Base-by-base conservation (phyloP, 176 grass and related monocot species). In the Triticum dicoccoides region DNA sequence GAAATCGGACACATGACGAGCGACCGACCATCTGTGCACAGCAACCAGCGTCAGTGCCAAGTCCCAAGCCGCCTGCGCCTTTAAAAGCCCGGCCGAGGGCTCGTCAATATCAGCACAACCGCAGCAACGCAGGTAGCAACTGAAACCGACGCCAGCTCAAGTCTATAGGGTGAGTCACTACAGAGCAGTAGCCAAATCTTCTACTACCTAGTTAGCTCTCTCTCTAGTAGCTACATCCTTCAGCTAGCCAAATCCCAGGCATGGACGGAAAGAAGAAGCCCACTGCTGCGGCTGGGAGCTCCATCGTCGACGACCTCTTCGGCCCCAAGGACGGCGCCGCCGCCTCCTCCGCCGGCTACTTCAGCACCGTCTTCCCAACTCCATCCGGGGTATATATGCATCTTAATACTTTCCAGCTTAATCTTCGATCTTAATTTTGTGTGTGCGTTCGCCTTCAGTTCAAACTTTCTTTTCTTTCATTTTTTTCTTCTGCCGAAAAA, bases 241-340 rank as follows among this genome's bases (percentile, higher is more conserved):
- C 23, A 8, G 37, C 21, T 44, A 49, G n/a, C 41, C 12, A 47
- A 14, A 12, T 6, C 23, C 5, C 42, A 20, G 73, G 45, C 0
- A 80, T 80, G 78, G 78, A 80, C 15, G 59, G 59, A 2, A 69
- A 82, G 65, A 69, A 82, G 80, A 34, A 70, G 80, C 25, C 65
- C 11, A 63, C 73, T 54, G 38, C 15, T 27, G 17, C 80, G 0
- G 23, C 17, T 4, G 80, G 80, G 47, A 54, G 80, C 30, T 82
- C 80, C 29, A 69, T 82, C 65, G 80, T 56, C 65, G 80, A 82
- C 65, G 80, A 82, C 18, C 80, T 82, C 80, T 82, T 82, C 80
- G 80, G 80, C 65, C 65, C 80, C 80, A 82, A 70, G 80, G 65
- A 82, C 65, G 65, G 41, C 44, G 17, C 42, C 6, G 30, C 29